These are phyloP conservation scores for Clonostachys chloroleuca DNA, from an alignment of 2,329 filamentous ascomycete species.

Conservation along the genomic window DNA sequence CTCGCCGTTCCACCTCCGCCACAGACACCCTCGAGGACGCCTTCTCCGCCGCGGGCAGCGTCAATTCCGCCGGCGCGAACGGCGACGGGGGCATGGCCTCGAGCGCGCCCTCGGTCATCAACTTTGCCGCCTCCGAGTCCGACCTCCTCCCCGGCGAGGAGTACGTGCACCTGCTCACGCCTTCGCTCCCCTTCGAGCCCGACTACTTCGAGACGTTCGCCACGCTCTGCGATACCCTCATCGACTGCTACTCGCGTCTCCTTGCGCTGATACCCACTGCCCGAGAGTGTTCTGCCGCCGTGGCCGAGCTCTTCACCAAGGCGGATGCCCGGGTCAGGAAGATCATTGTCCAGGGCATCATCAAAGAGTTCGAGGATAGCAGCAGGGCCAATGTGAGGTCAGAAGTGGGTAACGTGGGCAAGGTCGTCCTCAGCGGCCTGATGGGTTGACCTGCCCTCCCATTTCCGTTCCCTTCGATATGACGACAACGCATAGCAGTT, in stretches of 20 bases:
- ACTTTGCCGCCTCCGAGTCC: conserved; percentile 53
- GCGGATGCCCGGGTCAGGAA: conserved; percentile 83
- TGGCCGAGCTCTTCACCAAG: conserved; percentile 87
- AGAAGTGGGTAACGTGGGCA: conserved; percentile 81
- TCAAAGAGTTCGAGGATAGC: conserved; percentile 90
- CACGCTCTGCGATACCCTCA: conserved; percentile 90
- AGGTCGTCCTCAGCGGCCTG: conserved; percentile 83
- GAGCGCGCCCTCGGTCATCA: conserved; percentile 37
- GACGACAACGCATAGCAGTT: too few relatives aligned
- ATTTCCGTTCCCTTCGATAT: not conserved
- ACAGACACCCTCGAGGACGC: conserved; percentile 26
- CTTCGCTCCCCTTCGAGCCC: conserved; percentile 87
- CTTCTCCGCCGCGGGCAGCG: conserved; percentile 3
- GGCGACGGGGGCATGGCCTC: conserved; percentile 1
- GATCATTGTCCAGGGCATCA: conserved; percentile 79
- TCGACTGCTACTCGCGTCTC: conserved; percentile 84
- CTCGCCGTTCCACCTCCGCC: conserved; percentile 47
- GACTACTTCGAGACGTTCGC: conserved; percentile 97
- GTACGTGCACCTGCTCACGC: conserved; percentile 86
- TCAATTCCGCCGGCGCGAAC: conserved; percentile 18
- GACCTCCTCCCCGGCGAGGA: conserved; percentile 79
- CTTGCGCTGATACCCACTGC: conserved; percentile 72
- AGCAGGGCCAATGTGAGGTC: conserved; percentile 71
- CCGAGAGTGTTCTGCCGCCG: conserved; percentile 61
- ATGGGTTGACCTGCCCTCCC: conserved; percentile 42